Base-by-base conservation (phyloP, 2,329 filamentous ascomycete genomes). In the Onygenales sp. region DNA sequence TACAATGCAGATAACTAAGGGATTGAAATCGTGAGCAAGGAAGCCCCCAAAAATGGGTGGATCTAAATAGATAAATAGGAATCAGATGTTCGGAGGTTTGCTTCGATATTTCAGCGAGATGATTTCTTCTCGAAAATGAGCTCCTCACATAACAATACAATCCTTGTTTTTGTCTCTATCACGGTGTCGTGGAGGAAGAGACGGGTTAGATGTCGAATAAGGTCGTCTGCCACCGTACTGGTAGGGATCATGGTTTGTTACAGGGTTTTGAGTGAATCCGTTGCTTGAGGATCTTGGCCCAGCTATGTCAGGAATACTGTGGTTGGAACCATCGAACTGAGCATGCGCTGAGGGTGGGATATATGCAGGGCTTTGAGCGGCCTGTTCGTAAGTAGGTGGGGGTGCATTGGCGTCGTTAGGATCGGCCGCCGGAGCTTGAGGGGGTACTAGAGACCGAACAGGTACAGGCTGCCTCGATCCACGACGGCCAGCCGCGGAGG, bases 321-420 rank as follows among this genome's bases (percentile, higher is more conserved):
- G 61, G 54, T 7, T 47, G 52, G 7, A 51, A 10, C 59, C 54
- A 55, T 68, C 39, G 63, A 64, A 41, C 51, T 60, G 59, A 0
- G 73, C 63, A 53, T 72, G 73, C 49, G 69, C 63, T 11, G 63
- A 61, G 0, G 79, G 76, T 1, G 78, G 78, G 14, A 75, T 69
- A 58, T 84, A 85, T 2, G 75, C 75, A n/a, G 75, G 74, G 43
- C 75, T 74, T 11, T 71, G 76, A 0, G 81, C 76, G 14, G 81
- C 80, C 64, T 85, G 81, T 64, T 86, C 84, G 61, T 87, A 87
- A 0, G 78, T 77, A 4, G 84, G 84, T 1, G 82, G 83, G 1
- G 82, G 81, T 0, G 74, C 77, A 32, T 82, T 76, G 27, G 79
- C 75, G 50, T 60, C 71, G 47, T 68, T 72, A 53, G 60, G 61